A percentile compares a stretch with the other conserved stretches of the same genome.
These are phyloP conservation scores for Letharia lupina DNA, from an alignment of 495 filamentous ascomycete genomes.

Conservation along the genomic window DNA sequence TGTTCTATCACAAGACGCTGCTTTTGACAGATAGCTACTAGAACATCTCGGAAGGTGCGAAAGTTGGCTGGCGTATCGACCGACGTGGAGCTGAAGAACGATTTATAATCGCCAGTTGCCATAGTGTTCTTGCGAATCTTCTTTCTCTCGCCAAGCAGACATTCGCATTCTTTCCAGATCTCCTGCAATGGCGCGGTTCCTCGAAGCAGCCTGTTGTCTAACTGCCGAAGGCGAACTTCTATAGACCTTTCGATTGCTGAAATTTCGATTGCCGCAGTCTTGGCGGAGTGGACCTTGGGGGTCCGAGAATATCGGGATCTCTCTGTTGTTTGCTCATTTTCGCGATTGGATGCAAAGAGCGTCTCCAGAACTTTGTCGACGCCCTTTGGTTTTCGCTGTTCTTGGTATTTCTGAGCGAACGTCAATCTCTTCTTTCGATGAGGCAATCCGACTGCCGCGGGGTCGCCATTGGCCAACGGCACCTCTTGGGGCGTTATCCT, in stretches of 20 bases:
- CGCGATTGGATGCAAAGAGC: conserved; percentile 15
- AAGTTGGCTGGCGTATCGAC: background rate
- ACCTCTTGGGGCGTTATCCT: background rate
- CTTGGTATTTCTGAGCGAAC: conserved; percentile 5
- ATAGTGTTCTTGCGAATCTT: background rate
- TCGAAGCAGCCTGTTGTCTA: conserved; percentile 4
- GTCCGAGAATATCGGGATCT: conserved; percentile 2
- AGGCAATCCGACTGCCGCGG: background rate
- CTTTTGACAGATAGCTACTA: conserved; percentile 11
- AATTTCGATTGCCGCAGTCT: background rate
- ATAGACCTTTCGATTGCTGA: background rate
- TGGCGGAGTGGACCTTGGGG: background rate
- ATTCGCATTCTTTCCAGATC: conserved; percentile 14
- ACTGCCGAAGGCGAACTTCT: background rate
- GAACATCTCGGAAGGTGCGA: conserved; percentile 10
- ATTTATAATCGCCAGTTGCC: no score
- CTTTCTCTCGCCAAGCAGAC: conserved; percentile 2
- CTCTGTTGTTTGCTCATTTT: background rate
- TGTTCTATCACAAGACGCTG: conserved; percentile 6
- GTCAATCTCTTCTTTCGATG: conserved; percentile 8
- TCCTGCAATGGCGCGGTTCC: conserved; percentile 1
- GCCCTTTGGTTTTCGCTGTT: conserved; percentile 10
- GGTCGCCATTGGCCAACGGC: background rate
- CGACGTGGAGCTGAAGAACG: background rate
- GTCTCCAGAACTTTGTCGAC: conserved; percentile 17